phyloP scores from a whole-genome alignment of 768 basidiomycete species.

The Pulveroboletus sp. region DNA sequence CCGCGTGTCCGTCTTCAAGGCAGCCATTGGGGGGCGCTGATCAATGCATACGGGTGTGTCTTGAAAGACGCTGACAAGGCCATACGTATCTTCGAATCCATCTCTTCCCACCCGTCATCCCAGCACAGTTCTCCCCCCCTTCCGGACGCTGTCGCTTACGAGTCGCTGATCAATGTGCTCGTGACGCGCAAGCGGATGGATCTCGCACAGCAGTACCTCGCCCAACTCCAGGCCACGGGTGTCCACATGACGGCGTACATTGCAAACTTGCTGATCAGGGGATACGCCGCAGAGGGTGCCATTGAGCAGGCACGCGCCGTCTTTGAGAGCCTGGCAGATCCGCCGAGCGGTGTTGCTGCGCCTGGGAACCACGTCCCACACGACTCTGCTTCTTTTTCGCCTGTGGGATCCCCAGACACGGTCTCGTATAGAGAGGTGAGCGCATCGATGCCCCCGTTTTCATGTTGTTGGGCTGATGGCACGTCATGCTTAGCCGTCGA shows the following conservation, averaged over 20 bases:
- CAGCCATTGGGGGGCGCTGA: constrained; percentile 78
- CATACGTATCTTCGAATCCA: constrained; percentile 72
- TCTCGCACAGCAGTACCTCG: constrained; percentile 66
- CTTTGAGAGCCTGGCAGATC: constrained; percentile 81
- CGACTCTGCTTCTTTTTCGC: constrained; percentile 36
- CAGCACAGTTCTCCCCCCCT: constrained; percentile 29
- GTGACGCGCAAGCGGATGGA: constrained; percentile 77
- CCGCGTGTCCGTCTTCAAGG: constrained; percentile 38
- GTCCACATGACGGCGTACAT: constrained; percentile 95
- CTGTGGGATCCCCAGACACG: constrained; percentile 37
- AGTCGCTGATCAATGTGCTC: constrained; percentile 85
- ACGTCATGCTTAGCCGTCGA: constrained; percentile 60
- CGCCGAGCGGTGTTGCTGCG: constrained; percentile 81
- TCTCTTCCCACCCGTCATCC: constrained; percentile 53
- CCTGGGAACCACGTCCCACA: constrained; percentile 84
- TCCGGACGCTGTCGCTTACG: constrained; percentile 85
- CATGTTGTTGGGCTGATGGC: too few relatives aligned
- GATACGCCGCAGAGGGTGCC: constrained; percentile 63
- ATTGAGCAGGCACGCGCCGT: constrained; percentile 69
- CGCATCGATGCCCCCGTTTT: too few relatives aligned
- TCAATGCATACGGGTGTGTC: constrained; percentile 86
- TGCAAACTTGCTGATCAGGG: constrained; percentile 64
- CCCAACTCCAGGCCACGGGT: constrained; percentile 55
- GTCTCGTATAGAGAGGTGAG: constrained; percentile 35
- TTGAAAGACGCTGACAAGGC: constrained; percentile 76